phyloP scores from a whole-genome alignment of 192 early-diverging fungal species.

The Podila minutissima region DNA sequence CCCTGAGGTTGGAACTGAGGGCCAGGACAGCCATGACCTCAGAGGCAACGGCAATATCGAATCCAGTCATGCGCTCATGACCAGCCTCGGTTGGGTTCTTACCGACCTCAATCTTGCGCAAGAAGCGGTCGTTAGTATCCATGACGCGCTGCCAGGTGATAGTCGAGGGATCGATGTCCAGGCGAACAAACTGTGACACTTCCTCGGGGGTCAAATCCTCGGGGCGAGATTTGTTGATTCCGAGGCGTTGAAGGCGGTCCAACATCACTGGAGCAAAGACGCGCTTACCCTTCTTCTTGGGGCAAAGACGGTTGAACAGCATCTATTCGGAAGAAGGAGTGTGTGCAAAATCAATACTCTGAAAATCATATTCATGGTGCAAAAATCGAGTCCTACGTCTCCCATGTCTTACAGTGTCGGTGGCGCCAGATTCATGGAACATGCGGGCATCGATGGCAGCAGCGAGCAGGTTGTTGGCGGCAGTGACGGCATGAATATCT shows the following conservation, averaged over 20 bases:
- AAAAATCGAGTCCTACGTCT: no score
- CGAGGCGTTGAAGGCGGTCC: conserved; percentile 81
- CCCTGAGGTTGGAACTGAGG: conserved; percentile 86
- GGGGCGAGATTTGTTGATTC: conserved; percentile 86
- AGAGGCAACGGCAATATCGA: conserved; percentile 97
- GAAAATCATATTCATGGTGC: no score
- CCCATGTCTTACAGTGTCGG: conserved; percentile 58
- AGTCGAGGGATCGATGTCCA: conserved; percentile 93
- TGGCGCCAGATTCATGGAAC: conserved; percentile 95
- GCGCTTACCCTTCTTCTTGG: conserved; percentile 84
- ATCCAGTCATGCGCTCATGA: conserved; percentile 89
- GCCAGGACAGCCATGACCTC: conserved; percentile 99
- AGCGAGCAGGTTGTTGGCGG: conserved; percentile 95
- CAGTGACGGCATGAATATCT: conserved; percentile 98
- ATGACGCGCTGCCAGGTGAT: conserved; percentile 98
- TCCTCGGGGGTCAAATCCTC: conserved; percentile 84
- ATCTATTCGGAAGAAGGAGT: conserved; percentile 44
- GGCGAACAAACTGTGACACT: conserved; percentile 78
- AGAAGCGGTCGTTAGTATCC: conserved; percentile 98
- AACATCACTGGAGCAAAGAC: conserved; percentile 88
- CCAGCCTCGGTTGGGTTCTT: conserved; percentile 91
- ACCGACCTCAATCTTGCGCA: conserved; percentile 92
- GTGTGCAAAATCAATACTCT: no score
- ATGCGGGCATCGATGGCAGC: conserved; percentile 98
- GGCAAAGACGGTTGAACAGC: conserved; percentile 92